phyloP scores from a whole-genome alignment of 129 eudicot genomes.

The Glebionis coronaria region DNA sequence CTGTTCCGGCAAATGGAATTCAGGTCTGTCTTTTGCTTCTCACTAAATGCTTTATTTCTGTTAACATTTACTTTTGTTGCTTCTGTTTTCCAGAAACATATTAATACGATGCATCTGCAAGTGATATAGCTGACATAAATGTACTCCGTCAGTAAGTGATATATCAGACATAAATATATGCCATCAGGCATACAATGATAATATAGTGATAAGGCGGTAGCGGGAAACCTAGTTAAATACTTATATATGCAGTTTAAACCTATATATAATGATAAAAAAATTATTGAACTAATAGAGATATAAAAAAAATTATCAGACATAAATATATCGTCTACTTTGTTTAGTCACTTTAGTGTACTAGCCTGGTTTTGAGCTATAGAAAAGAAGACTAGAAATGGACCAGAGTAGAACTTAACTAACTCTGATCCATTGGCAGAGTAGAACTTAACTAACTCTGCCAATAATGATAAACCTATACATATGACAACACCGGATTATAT shows the following conservation, averaged over 20 bases:
- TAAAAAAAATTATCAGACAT: background rate
- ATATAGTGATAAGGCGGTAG: constrained; percentile 9
- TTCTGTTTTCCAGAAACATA: constrained; percentile 14
- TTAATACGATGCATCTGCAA: background rate
- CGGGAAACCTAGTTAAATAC: background rate
- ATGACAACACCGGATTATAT: too few species aligned
- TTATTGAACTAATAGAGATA: background rate
- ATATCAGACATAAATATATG: constrained; percentile 1
- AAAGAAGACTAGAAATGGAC: background rate
- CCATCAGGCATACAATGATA: background rate
- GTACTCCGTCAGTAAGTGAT: background rate
- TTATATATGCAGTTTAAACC: background rate
- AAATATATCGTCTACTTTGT: background rate
- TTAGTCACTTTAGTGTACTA: constrained; percentile 16
- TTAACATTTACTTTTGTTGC: constrained; percentile 18
- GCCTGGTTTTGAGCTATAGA: constrained; percentile 12
- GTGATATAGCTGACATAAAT: background rate
- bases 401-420: background rate
- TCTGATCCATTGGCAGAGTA: too few species aligned
- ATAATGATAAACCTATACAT: too few species aligned
- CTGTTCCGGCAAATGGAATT: constrained; percentile 46
- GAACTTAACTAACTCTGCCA: too few species aligned
- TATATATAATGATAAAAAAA: background rate
- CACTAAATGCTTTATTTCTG: constrained; percentile 21
- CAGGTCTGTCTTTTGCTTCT: constrained; percentile 31